phyloP scores from a whole-genome alignment of 116 monocot species.

The Cymodocea nodosa region DNA sequence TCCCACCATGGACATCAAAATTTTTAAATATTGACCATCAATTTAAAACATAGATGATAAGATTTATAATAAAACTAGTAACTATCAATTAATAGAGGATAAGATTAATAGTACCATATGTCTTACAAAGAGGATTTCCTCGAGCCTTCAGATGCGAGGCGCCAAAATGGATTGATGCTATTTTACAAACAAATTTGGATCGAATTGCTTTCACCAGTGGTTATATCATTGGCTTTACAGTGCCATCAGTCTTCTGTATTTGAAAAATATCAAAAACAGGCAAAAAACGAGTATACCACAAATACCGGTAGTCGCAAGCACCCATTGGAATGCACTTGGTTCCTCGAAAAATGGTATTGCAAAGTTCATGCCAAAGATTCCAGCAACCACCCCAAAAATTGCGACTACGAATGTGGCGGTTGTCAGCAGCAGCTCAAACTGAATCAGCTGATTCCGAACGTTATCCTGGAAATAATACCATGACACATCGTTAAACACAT shows the following conservation, averaged over 20 bases:
- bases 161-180: not conserved
- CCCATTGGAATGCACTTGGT: constrained; percentile 67
- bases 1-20: too few relatives aligned
- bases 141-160: not conserved
- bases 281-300: constrained; percentile 55
- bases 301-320: constrained; percentile 53
- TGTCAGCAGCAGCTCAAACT: constrained; percentile 86
- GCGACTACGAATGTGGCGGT: constrained; percentile 87
- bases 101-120: too few relatives aligned
- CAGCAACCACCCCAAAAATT: constrained; percentile 90
- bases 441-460: constrained; percentile 93
- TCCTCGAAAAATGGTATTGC: constrained; percentile 46
- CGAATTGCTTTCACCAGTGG: not conserved
- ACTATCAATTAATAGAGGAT: too few relatives aligned
- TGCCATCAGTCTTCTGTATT: constrained; percentile 69
- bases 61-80: too few relatives aligned
- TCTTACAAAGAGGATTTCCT: too few relatives aligned
- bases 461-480: constrained; percentile 55
- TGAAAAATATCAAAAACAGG: constrained; percentile 73
- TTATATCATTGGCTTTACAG: constrained; percentile 18
- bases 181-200: not conserved
- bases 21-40: too few relatives aligned
- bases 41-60: too few relatives aligned
- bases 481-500: not conserved
- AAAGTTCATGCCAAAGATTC: constrained; percentile 98